Evolutionary conservation across 768 basidiomycete species (phyloP).

Genomic region (Coprinopsis marcescibilis): DNA sequence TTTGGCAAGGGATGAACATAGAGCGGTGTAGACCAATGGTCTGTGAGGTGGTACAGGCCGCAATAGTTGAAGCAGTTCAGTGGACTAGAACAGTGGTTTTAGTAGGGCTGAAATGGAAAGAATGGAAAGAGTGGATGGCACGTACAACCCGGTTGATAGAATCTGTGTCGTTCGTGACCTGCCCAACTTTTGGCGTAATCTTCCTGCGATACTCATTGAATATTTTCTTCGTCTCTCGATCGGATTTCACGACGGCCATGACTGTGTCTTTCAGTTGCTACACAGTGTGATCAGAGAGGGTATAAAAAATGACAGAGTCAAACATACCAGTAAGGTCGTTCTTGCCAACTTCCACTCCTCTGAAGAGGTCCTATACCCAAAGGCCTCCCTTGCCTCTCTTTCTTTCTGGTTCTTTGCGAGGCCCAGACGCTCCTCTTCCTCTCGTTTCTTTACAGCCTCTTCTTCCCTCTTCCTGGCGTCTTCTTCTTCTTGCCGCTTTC

Average conservation of each 20-base stretch:
- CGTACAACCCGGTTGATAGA: slow-evolving; percentile 64
- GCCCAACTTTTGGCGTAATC: slow-evolving; percentile 84
- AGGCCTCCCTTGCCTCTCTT: slow-evolving; percentile 16
- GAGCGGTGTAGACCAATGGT: slow-evolving; percentile 57
- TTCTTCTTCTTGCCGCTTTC: slow-evolving; percentile 31
- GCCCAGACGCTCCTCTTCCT: slow-evolving; percentile 23
- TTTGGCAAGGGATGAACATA: slow-evolving; percentile 86
- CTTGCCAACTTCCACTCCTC: slow-evolving; percentile 65
- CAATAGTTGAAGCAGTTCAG: slow-evolving; percentile 32
- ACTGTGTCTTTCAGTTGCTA: slow-evolving; percentile 58
- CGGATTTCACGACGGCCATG: slow-evolving; percentile 58
- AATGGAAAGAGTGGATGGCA: slow-evolving; percentile 11
- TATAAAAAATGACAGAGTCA: no score
- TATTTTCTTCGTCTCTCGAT: slow-evolving; percentile 46
- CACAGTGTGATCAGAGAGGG: no score
- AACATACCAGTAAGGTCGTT: slow-evolving; percentile 43
- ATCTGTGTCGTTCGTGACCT: slow-evolving; percentile 65
- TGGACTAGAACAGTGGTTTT: slow-evolving; percentile 25
- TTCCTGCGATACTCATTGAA: slow-evolving; percentile 69
- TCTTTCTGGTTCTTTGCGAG: slow-evolving; percentile 23
- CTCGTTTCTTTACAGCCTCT: slow-evolving; percentile 26
- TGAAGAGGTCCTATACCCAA: slow-evolving; percentile 50
- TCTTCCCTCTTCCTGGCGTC: slow-evolving; percentile 28
- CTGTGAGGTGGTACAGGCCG: slow-evolving; percentile 26
- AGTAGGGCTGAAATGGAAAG: slow-evolving; percentile 1